Base-by-base conservation (phyloP, 805 yeast genomes). In the Wickerhamiella hasegawae region DNA sequence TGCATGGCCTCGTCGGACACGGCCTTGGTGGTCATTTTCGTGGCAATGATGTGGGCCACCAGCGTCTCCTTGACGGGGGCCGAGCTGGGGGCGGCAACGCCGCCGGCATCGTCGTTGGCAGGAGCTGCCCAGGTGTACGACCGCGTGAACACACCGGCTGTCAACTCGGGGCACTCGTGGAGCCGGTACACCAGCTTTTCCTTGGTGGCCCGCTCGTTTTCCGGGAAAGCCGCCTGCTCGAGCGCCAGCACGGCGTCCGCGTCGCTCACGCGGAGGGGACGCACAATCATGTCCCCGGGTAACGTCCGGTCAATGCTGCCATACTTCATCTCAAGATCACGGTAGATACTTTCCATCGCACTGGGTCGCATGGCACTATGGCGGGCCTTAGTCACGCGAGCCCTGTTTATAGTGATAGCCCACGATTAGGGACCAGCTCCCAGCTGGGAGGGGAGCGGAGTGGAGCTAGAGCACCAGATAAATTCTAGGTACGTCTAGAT, bases 201-300 rank as follows among this genome's bases (percentile, higher is more conserved):
- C n/a, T 49, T 50, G 10, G 80, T 53, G 30, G 81, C 76, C 39
- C 92, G 65, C 58, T 83, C 93, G 11, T 57, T 51, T 24, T 69
- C 72, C 2, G 79, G 72, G 56, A 85, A 83, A 5, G 92, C 83
- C 32, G 57, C 53, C 4, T 54, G 53, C 54, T 87, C 97, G 28
- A 85, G 63, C 11, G 52, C 67, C 14, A 59, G 48, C 23, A 76
- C 73, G 48, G 71, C 73, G 22, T 69, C 73, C 12, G 73, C 51
- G 54, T 87, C 98, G 41, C 70, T 71, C n/a, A 73, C 50, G n/a
- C 71, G 69, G 44, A 84, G 62, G 4, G 96, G 94, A 47, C 95
- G 68, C 38, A 82, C 67, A 37, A 72, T 71, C 42, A 73, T 57
- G 46, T 74, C 78, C 23, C 67, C 59, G 3, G 83, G 83, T 35